phyloP scores from a whole-genome alignment of 805 yeast genomes.

The Ogataea angusta region DNA sequence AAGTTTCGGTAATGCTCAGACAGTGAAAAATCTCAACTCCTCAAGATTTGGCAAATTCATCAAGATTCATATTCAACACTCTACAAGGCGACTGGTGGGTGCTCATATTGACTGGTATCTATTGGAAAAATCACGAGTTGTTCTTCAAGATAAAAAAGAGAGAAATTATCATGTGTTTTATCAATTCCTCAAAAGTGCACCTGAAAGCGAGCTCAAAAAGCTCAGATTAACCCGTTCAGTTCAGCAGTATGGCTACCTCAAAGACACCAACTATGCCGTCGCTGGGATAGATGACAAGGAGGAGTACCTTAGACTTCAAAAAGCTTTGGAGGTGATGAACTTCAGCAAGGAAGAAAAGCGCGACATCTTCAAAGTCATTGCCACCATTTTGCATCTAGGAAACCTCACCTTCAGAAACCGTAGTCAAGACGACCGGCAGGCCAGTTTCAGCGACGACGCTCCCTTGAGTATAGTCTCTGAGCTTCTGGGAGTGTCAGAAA shows the following conservation, averaged over 20 bases:
- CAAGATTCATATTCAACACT: slow-evolving; percentile 66
- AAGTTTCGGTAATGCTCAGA: slow-evolving; percentile 95
- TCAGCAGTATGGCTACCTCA: slow-evolving; percentile 56
- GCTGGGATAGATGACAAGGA: slow-evolving; percentile 71
- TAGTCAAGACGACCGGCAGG: slow-evolving; percentile 65
- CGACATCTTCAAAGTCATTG: slow-evolving; percentile 61
- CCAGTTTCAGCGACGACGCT: slow-evolving; percentile 52
- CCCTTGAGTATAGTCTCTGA: slow-evolving; percentile 51
- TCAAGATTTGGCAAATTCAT: slow-evolving; percentile 97
- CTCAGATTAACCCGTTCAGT: slow-evolving; percentile 40
- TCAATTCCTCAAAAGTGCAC: slow-evolving; percentile 71
- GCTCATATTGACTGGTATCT: slow-evolving; percentile 95
- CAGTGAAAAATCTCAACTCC: slow-evolving; percentile 89
- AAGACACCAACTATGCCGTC: slow-evolving; percentile 51
- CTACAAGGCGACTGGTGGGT: slow-evolving; percentile 66
- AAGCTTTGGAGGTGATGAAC: slow-evolving; percentile 74
- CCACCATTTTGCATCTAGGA: slow-evolving; percentile 81
- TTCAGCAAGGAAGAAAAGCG: slow-evolving; percentile 53
- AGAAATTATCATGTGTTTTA: slow-evolving; percentile 94
- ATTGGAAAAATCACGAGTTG: slow-evolving; percentile 89
- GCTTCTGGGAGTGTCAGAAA: slow-evolving; percentile 58
- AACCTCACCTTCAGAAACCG: slow-evolving; percentile 69
- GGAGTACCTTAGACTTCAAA: slow-evolving; percentile 60
- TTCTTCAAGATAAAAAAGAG: slow-evolving; percentile 68
- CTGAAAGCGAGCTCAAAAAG: slow-evolving; percentile 44